Base-by-base conservation (phyloP, 2,329 filamentous ascomycete species). In the Zymoseptoria passerinii region DNA sequence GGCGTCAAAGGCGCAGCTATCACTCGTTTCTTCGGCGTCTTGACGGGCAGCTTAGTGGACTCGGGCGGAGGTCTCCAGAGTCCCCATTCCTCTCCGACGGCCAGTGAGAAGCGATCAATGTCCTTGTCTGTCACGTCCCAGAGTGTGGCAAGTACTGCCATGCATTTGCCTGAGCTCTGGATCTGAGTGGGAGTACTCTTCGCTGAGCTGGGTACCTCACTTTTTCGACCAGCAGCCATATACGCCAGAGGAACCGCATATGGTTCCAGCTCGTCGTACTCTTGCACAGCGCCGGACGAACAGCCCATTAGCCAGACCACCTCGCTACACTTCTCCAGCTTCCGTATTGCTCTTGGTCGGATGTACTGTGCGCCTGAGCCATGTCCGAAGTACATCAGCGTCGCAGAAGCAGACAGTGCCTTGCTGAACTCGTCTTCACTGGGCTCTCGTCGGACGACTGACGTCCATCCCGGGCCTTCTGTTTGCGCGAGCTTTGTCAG, bases 61-160 rank as follows among this genome's bases (percentile, higher is more conserved):
- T 60, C 60, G 52, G 62, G 53, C n/a, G 63, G 53, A 7, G 63
- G 28, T 4, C 63, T 56, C 80, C 72, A 77, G 6, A 99, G 73
- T 0, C 94, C 94, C 94, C 94, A 99, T 67, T 87, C 81, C 70
- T 94, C 88, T 71, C 96, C 88, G 2, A 88, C 78, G 27, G 82
- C 80, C 35, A 87, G 84, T 0, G 92, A 89, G 72, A 96, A 95
- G 18, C 92, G 88, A 76, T 99, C 95, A 72, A 96, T 96, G 72
- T 99, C 94, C 68, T 89, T 89, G 72, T 99, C 94, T 8, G 94
- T 99, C 53, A 99, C 94, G 73, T 99, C 94, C 94, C 94, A 99
- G 44, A 99, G 79, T 16, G 92, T 96, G 51, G 91, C 94, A 1
- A 97, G 85, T 8, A 97, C 84, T 0, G 92, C 91, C 3, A 91